Base-by-base conservation (phyloP, 306 rosid species). In the Inga laurina region DNA sequence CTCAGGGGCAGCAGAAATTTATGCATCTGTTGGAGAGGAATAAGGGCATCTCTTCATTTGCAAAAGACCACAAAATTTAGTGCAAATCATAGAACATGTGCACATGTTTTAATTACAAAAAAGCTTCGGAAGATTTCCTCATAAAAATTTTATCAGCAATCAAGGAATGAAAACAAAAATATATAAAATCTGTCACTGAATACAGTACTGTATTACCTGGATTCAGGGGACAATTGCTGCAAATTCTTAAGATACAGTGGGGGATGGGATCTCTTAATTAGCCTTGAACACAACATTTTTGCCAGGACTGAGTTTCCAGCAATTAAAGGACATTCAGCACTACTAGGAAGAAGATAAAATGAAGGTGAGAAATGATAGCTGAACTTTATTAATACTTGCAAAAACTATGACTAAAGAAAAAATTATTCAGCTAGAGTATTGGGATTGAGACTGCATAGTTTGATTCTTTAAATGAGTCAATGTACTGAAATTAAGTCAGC, bases 211-310 rank as follows among this genome's bases (percentile, higher is more conserved):
- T 34, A 34, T 65, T 85, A 89, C 94, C 92, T 88, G 76, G 82
- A 86, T 64, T 81, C 88, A 43, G 72, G 27, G 79, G 73, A 65
- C 34, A 62, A 27, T 18, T 30, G 73, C 16, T 72, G 89, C 69
- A 86, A 57, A 54, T 81, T 83, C 79, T 75, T 87, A 73, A 87
- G 77, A 75, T 56, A 79, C 30, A 88, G 79, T 3, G 59, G 78
- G 83, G 83, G 75, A 79, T 65, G 73, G 15, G 79, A 76, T 76
- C 92, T 86, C 86, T 88, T 82, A 83, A 86, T 80, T 77, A 88
- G 71, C 78, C 87, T 81, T 52, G 93, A 89, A 77, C 82, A 86
- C 66, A 85, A 81, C 97, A 93, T 93, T 76, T 61, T 90, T 77
- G 62, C 51, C 57, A 70, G 89, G 59, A 72, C 61, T 43, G 3